Percentiles rank a stretch among this genome's conserved stretches.
phyloP scores from a whole-genome alignment of 2,329 filamentous ascomycete genomes.

The Diplodia intermedia region DNA sequence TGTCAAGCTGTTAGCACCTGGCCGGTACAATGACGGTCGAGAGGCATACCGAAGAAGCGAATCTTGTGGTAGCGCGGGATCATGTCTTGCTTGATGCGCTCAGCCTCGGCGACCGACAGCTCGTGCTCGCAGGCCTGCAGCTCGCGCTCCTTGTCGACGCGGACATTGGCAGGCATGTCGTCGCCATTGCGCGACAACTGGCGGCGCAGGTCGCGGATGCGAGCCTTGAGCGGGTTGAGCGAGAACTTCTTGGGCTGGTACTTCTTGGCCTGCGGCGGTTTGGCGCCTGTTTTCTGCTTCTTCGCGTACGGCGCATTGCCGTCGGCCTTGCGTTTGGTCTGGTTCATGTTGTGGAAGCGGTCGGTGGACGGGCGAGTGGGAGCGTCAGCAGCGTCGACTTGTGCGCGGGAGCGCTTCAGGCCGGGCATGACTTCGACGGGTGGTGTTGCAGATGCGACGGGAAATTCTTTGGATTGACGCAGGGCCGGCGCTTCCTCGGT shows the following conservation, averaged over 20 bases:
- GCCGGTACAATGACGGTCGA: conserved; percentile 32
- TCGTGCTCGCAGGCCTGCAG: conserved; percentile 70
- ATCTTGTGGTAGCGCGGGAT: conserved; percentile 84
- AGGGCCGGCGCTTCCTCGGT: conserved; percentile 18
- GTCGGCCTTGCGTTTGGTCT: conserved; percentile 25
- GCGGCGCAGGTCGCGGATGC: conserved; percentile 72
- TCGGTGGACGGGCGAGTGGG: background rate
- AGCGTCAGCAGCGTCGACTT: background rate
- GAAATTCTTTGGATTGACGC: conserved; percentile 27
- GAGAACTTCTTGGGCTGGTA: conserved; percentile 37
- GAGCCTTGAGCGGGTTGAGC: conserved; percentile 71
- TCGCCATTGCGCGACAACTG: conserved; percentile 64
- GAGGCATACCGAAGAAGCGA: conserved; percentile 75
- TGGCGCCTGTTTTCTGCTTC: conserved; percentile 37
- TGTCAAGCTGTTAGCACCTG: conserved; percentile 41
- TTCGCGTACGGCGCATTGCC: conserved; percentile 24
- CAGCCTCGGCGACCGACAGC: conserved; percentile 63
- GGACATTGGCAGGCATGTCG: conserved; percentile 71
- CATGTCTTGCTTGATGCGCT: conserved; percentile 71
- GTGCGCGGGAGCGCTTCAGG: conserved; percentile 20
- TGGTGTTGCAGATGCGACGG: conserved; percentile 3
- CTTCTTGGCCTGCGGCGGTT: conserved; percentile 39
- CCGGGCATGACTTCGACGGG: conserved; percentile 21
- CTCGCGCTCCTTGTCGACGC: conserved; percentile 74
- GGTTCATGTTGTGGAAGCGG: conserved; percentile 1